Percentiles rank a stretch among this genome's conserved stretches.
Evolutionary conservation across 2,329 filamentous ascomycete genomes (phyloP).

Genomic region (Colletotrichum higginsianum): DNA sequence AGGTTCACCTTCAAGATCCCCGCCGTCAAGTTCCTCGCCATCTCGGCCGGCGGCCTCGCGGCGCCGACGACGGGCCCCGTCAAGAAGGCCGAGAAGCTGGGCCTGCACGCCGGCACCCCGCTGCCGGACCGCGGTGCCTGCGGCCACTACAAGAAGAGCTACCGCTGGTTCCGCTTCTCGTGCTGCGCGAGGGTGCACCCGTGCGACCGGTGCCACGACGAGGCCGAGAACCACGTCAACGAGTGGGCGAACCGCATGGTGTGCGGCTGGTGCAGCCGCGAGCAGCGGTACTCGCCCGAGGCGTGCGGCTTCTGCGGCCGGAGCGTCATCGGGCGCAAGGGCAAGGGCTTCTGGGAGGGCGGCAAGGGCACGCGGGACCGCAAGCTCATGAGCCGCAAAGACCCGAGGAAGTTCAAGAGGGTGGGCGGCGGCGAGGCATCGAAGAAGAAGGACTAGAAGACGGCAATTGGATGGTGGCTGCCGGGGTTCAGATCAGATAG

Average conservation of each 20-base stretch:
- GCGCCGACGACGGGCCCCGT: constrained; percentile 57
- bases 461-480: too few relatives aligned
- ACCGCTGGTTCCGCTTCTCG: constrained; percentile 76
- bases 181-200: constrained; percentile 72
- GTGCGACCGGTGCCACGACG: constrained; percentile 84
- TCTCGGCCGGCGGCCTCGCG: constrained; percentile 69
- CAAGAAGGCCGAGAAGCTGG: constrained; percentile 67
- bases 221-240: constrained; percentile 77
- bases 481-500: too few relatives aligned
- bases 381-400: constrained; percentile 80
- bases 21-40: constrained; percentile 82
- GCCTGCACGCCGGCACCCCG: constrained; percentile 70
- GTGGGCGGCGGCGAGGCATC: constrained; percentile 60
- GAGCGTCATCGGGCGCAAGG: constrained; percentile 76
- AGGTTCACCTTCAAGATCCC: constrained; percentile 86
- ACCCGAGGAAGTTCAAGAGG: constrained; percentile 80
- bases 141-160: constrained; percentile 71
- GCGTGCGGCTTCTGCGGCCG: constrained; percentile 82
- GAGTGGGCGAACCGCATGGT: constrained; percentile 91
- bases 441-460: constrained; percentile 53
- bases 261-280: constrained; percentile 83
- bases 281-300: constrained; percentile 84
- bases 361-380: constrained; percentile 85
- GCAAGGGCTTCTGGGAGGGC: constrained; percentile 87
- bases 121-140: constrained; percentile 69